These are phyloP conservation scores for Aureobasidium musti DNA, from an alignment of 2,329 filamentous ascomycete genomes.

Conservation along the genomic window DNA sequence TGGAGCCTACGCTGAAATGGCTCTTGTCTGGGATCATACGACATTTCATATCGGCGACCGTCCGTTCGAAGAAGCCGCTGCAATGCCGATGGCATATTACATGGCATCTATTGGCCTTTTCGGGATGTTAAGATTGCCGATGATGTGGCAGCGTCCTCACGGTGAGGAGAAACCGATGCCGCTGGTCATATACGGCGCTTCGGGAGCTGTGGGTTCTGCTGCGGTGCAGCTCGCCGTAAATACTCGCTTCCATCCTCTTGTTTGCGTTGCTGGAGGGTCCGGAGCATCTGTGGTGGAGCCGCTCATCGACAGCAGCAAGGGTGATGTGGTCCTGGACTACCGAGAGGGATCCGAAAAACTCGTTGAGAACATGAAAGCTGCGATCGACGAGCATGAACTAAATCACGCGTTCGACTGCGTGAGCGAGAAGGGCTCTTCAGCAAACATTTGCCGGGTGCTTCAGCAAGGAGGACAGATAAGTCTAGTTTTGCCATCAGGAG, in stretches of 20 bases:
- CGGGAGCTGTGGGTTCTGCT: neutral
- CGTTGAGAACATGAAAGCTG: slow-evolving; percentile 34
- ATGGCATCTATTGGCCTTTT: slow-evolving; percentile 58
- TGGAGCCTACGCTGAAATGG: slow-evolving; percentile 49
- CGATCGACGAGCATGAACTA: slow-evolving; percentile 32
- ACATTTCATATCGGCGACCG: slow-evolving; percentile 48
- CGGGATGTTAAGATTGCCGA: slow-evolving; percentile 50
- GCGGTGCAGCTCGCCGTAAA: neutral
- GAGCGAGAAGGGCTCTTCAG: slow-evolving; percentile 38
- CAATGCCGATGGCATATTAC: slow-evolving; percentile 58
- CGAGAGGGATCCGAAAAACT: slow-evolving; percentile 48
- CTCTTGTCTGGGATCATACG: slow-evolving; percentile 46
- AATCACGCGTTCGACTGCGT: slow-evolving; percentile 23
- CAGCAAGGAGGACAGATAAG: slow-evolving; percentile 42
- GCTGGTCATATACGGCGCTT: slow-evolving; percentile 1
- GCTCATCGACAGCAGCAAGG: slow-evolving; percentile 44
- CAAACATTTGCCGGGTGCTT: slow-evolving; percentile 46
- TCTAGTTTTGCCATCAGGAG: slow-evolving; percentile 35
- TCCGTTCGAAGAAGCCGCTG: slow-evolving; percentile 52
- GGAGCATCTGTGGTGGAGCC: neutral
- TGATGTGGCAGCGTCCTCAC: slow-evolving; percentile 50
- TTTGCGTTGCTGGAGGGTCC: neutral
- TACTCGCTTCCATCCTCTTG: neutral
- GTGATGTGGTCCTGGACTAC: slow-evolving; percentile 62
- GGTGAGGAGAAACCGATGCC: slow-evolving; percentile 54